Conservation (phyloP, 2,329 filamentous ascomycete species). For the Fusarium sp. region DNA sequence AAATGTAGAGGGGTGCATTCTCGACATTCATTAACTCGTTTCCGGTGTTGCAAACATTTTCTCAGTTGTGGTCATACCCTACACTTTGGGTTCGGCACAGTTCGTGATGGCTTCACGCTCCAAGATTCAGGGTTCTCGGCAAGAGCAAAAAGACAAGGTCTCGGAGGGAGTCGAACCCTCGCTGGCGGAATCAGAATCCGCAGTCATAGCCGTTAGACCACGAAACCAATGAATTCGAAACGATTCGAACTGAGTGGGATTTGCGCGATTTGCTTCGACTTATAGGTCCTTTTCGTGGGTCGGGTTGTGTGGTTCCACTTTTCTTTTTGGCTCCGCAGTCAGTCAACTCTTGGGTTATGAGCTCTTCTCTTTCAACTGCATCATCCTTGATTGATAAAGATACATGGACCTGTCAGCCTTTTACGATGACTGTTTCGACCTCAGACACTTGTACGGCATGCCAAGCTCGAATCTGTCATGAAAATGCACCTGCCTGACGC, state of each 20-base stretch:
- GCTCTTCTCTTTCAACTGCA: background rate
- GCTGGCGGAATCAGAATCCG: conserved; percentile 52
- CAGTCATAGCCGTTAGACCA: conserved; percentile 53
- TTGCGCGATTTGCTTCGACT: background rate
- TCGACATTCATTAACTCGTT: background rate
- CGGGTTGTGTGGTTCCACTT: background rate
- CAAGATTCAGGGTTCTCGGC: background rate
- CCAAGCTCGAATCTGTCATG: background rate
- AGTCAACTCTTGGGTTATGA: background rate
- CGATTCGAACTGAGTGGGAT: background rate
- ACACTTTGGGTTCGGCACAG: background rate
- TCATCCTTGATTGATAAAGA: background rate
- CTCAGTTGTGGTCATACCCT: background rate
- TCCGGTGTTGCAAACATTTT: background rate
- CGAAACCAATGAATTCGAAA: conserved; percentile 38
- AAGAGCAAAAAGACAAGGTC: conserved; percentile 40
- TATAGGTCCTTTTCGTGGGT: background rate
- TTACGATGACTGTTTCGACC: background rate
- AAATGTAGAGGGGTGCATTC: background rate
- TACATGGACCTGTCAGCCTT: background rate
- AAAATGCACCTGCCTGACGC: background rate
- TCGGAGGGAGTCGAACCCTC: conserved; percentile 51
- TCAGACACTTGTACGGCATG: background rate
- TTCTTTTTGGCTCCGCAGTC: background rate
- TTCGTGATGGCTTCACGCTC: background rate